A percentile compares a stretch with the other conserved stretches of the same genome.
Conservation (phyloP, 2,329 filamentous ascomycete species). For the Coniochaeta sp. region DNA sequence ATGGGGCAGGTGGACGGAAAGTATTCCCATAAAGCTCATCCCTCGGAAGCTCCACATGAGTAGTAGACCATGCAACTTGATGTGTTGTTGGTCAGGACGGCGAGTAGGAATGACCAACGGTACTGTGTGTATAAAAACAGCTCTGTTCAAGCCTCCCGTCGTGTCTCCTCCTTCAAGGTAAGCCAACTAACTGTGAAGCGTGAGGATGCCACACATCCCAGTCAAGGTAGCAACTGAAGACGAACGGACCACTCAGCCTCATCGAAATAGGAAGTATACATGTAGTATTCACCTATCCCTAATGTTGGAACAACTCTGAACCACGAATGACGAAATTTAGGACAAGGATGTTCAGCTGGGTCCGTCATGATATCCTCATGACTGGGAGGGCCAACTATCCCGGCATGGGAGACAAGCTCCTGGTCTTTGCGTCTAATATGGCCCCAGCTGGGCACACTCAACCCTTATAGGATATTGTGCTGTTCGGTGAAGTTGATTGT, state of each 20-base stretch:
- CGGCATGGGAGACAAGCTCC: not conserved
- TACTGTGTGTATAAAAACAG: too few species aligned
- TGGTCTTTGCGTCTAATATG: too few species aligned
- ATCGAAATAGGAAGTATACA: not conserved
- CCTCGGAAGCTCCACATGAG: not conserved
- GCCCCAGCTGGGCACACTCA: too few species aligned
- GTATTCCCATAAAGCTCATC: not conserved
- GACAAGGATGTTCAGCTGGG: not conserved
- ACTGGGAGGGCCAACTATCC: not conserved
- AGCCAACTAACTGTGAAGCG: too few species aligned
- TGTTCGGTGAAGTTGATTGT: not conserved
- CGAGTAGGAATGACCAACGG: too few species aligned
- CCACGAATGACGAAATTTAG: not conserved
- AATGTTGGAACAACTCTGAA: not conserved
- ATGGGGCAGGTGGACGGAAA: not conserved
- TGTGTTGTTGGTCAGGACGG: too few species aligned
- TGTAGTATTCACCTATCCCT: too few species aligned
- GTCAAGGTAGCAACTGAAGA: not conserved
- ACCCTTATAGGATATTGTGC: not conserved
- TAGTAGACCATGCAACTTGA: not conserved
- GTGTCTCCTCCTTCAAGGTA: too few species aligned
- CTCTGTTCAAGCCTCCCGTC: too few species aligned
- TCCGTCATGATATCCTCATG: not conserved
- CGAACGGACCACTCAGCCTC: not conserved
- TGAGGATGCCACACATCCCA: too few species aligned